Evolutionary conservation across 495 filamentous ascomycete species (phyloP), one percentile per base, ranked within the genome.

Genomic region (Penicillium ucsense): DNA sequence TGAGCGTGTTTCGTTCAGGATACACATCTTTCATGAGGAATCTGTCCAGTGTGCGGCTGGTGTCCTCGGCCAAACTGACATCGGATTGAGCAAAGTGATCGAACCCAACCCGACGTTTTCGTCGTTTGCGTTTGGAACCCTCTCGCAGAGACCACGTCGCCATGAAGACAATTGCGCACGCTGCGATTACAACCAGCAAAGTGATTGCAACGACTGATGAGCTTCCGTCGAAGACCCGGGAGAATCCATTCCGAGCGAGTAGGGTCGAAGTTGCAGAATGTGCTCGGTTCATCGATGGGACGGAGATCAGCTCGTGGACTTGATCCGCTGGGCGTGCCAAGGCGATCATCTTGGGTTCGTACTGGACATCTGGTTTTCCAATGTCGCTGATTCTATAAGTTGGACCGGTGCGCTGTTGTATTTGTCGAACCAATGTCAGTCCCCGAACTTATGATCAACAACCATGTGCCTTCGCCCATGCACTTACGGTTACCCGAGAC

Each of bases 1-100:
- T 62, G 35, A 65, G 34, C 4, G 63, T 63, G 8, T 46, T 52
- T 6, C 63, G 58, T 35, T 62, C 60, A 3, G 55, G 57, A 4
- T 45, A 38, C 4, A 55, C 34, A 9, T 63, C 57, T 41, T 48
- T 52, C 54, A 58, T 54, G 41, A 63, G 57, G 33, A 58, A 60
- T 4, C 45, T 43, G 28, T 63, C 53, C 6, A 57, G 39, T 2
- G 43, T 40, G 27, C 45, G 49, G 52, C 48, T 54, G 20, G 50
- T 54, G 12, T 54, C 60, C 28, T 53, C 52, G 6, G 32, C 48
- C 8, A 63, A 35, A 8, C 48, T 47, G 4, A 63, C 35, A 6
- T 46, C 35, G 2, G 60, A 63, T 6, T 48, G 46, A 6, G 31
- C 35, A 36, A 60, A 63, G 31, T 56, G 49, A 31, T 54, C 35